Evolutionary conservation across 202 grass and related monocot species (phyloP), one percentile per base, ranked within the genome.

Genomic region (Digitaria exilis): DNA sequence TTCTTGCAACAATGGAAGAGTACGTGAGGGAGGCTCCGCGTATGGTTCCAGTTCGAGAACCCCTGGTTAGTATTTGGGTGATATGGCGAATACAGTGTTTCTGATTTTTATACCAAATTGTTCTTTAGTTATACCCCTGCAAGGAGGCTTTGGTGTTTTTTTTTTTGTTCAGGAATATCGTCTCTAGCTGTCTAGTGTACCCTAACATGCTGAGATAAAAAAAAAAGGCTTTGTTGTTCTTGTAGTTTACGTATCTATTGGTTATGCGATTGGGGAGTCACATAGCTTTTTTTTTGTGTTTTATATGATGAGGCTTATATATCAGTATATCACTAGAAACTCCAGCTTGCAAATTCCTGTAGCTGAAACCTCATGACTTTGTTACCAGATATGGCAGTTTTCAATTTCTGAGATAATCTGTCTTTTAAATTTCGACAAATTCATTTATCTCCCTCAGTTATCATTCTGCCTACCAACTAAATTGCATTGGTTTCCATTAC

Each of bases 1-100:
- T 99, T 89, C 89, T 99, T 69, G 80, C 75, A 43, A 99, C 96
- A 51, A 99, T 99, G 96, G 96, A 99, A 52, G 96, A 99, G 68
- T 96, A 99, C 17, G 94, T 99, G 84, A 99, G 64, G 76, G 93
- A 99, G 30, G 96, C 96, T 83, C 96, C 96, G 2, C 91, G 96
- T 25, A 82, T 95, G 87, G 93, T 99, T 82, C 87, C 93, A 67
- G 85, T 96, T 92, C 84, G 85, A 79, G 89, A 99, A 77, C 89
- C 88, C 76, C 68, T 99, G 93, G 96, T 96, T 77, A 94, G 88
- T 90, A 30, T 75, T 61, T 81, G 13, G 28, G 12, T 79, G 49
- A 77, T 73, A 65, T 7, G 6, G 10, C 71, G 29, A 21, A 57
- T 52, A 45, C 69, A 62, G 3, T 46, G 2, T 76, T 85, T 71